phyloP scores from a whole-genome alignment of 1,139 yeast species.

The Diutina mesorugosa region DNA sequence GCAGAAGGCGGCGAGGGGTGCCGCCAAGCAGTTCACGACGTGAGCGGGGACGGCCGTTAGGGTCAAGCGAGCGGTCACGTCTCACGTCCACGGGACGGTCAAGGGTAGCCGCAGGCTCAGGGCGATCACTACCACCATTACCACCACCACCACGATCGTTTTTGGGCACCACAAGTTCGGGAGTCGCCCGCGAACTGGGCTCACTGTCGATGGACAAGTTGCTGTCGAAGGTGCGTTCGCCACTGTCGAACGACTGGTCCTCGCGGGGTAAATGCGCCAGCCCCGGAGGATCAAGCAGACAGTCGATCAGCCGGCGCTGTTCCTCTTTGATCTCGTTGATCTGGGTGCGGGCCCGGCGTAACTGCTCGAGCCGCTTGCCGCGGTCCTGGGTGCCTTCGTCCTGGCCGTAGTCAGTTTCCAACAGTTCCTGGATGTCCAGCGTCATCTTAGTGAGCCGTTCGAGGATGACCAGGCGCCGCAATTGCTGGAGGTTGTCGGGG shows the following conservation, averaged over 20 bases:
- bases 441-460: conserved; percentile 30
- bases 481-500: not conserved
- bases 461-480: conserved; percentile 17
- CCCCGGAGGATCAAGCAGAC: not conserved
- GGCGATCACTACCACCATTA: not conserved
- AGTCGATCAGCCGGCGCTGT: not conserved
- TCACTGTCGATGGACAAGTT: not conserved
- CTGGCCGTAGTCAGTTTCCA: conserved; percentile 11
- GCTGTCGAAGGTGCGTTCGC: not conserved
- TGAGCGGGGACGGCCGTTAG: not conserved
- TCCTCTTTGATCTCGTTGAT: not conserved
- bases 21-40: not conserved
- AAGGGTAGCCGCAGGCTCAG: not conserved
- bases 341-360: not conserved
- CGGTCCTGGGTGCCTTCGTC: conserved; percentile 3
- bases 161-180: not conserved
- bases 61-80: not conserved
- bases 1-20: conserved; percentile 1
- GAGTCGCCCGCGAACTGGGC: not conserved
- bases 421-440: conserved; percentile 24
- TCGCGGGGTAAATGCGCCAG: not conserved
- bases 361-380: not conserved
- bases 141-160: not conserved
- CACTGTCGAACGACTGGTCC: not conserved
- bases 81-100: not conserved